Evolutionary conservation across 2,329 filamentous ascomycete genomes (phyloP).

Genomic region (Fusarium sp.): DNA sequence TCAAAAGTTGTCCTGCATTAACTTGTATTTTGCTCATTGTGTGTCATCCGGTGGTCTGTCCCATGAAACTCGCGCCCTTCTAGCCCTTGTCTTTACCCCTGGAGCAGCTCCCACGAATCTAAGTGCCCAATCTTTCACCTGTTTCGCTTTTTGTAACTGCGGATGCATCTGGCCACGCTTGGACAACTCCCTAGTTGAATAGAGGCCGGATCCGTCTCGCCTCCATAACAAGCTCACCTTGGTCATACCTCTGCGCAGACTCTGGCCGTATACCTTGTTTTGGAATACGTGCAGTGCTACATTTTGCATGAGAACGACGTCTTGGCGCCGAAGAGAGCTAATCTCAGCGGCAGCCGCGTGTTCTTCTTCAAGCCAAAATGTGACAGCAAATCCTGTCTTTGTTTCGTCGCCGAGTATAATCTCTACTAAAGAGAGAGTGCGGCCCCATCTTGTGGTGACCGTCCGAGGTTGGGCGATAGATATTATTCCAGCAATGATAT

Average conservation of each 20-base stretch:
- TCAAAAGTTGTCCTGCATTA: constrained; percentile 3
- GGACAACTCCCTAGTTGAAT: constrained; percentile 64
- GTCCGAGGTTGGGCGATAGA: constrained; percentile 75
- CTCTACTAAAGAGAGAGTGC: constrained; percentile 76
- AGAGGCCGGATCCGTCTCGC: constrained; percentile 66
- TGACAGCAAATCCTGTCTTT: constrained; percentile 80
- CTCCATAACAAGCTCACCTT: constrained; percentile 74
- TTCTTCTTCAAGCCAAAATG: constrained; percentile 78
- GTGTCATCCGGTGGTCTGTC: constrained; percentile 58
- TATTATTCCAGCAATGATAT: constrained; percentile 84
- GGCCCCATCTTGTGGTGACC: constrained; percentile 75
- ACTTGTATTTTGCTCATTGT: constrained; percentile 45
- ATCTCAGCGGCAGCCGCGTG: constrained; percentile 51
- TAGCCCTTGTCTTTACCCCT: constrained; percentile 26
- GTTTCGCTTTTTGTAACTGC: constrained; percentile 72
- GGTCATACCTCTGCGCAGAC: constrained; percentile 77
- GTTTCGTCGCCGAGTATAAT: constrained; percentile 89
- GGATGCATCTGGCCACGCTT: constrained; percentile 53
- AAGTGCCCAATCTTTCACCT: constrained; percentile 80
- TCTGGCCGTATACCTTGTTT: constrained; percentile 85
- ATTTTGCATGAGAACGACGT: constrained; percentile 83
- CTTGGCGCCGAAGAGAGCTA: constrained; percentile 70
- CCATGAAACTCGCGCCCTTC: constrained; percentile 49
- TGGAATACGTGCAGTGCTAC: constrained; percentile 82
- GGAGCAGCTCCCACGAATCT: constrained; percentile 70